Percentiles rank a stretch among this genome's conserved stretches.
Evolutionary conservation across 495 filamentous ascomycete genomes (phyloP).

Genomic region (Aspergillus affinis): DNA sequence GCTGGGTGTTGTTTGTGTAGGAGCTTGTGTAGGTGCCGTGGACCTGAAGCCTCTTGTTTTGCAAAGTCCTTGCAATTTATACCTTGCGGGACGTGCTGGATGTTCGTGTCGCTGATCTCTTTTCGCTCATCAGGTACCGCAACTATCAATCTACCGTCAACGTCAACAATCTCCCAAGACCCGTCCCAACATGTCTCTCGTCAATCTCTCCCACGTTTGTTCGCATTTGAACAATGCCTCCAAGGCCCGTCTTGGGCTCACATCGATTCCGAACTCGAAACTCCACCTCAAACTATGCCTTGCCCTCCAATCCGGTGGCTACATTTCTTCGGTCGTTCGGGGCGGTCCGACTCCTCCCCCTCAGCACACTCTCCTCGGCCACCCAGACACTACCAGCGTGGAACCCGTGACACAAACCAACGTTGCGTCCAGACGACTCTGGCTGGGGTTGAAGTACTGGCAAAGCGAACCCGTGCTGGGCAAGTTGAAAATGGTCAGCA

Average conservation of each 20-base stretch:
- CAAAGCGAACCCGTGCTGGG: slow-evolving; percentile 80
- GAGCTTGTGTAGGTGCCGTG: neutral
- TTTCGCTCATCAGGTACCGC: neutral
- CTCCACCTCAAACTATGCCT: slow-evolving; percentile 75
- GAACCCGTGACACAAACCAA: slow-evolving; percentile 76
- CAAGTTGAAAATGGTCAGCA: slow-evolving; percentile 67
- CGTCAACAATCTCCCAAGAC: slow-evolving; percentile 17
- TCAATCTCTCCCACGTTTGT: slow-evolving; percentile 75
- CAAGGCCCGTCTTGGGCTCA: slow-evolving; percentile 79
- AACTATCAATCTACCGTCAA: slow-evolving; percentile 7
- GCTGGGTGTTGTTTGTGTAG: neutral
- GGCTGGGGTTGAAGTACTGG: slow-evolving; percentile 94
- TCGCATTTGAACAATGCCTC: slow-evolving; percentile 94
- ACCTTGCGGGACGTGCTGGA: neutral
- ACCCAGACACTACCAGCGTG: slow-evolving; percentile 35
- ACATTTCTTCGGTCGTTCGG: slow-evolving; percentile 78
- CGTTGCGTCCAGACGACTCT: slow-evolving; percentile 73
- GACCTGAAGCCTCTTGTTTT: neutral
- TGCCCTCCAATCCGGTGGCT: slow-evolving; percentile 77
- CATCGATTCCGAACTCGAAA: slow-evolving; percentile 79
- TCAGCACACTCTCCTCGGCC: slow-evolving; percentile 49
- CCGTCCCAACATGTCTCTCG: slow-evolving; percentile 71
- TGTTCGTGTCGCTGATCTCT: neutral
- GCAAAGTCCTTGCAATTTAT: too few species aligned
- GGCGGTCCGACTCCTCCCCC: slow-evolving; percentile 68